Evolutionary conservation across 768 basidiomycete genomes (phyloP).

Genomic region (Tricholoma sp.): DNA sequence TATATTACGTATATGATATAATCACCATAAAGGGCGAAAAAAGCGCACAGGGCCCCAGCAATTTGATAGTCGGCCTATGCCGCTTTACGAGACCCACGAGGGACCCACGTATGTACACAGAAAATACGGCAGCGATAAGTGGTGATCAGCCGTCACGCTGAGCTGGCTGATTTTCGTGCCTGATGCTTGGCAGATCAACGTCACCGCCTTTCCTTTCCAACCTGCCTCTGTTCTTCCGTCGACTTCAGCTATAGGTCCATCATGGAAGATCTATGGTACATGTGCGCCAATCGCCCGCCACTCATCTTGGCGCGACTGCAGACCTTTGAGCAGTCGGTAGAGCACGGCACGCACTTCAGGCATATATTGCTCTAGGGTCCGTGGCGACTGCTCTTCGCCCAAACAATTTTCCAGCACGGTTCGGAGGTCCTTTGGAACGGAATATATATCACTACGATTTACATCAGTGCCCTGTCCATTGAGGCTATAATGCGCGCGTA

Average conservation of each 20-base stretch:
- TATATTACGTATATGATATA: too few relatives aligned
- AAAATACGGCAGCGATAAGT: not conserved
- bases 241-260: not conserved
- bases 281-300: constrained; percentile 27
- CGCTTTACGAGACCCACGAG: too few relatives aligned
- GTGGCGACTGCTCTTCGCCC: constrained; percentile 74
- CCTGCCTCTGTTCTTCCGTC: not conserved
- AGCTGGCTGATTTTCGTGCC: not conserved
- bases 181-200: not conserved
- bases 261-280: not conserved
- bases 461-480: not conserved
- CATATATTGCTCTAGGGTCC: constrained; percentile 69
- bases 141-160: not conserved
- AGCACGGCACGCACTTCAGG: constrained; percentile 81
- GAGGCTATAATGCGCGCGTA: not conserved
- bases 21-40: not conserved
- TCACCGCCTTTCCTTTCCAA: not conserved
- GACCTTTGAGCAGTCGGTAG: constrained; percentile 74
- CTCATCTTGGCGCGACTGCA: constrained; percentile 67
- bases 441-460: constrained; percentile 51
- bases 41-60: not conserved
- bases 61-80: not conserved
- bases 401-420: constrained; percentile 56
- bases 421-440: constrained; percentile 59
- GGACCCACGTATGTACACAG: not conserved